Conservation (phyloP, 148 eudicot species). For the Rhododendron ovatum region DNA sequence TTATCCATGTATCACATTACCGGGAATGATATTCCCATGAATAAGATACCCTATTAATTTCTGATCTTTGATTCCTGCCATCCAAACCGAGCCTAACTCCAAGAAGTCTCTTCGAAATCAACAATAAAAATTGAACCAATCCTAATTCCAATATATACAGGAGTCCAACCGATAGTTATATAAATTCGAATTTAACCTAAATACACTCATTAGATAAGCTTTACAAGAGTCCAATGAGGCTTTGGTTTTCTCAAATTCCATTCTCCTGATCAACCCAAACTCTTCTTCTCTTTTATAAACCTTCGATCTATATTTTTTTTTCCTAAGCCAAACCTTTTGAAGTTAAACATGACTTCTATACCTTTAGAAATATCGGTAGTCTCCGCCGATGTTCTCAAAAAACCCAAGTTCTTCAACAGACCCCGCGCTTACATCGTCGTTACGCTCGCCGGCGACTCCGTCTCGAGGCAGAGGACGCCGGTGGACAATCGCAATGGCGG, state of each 20-base stretch:
- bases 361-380: neutral
- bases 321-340: neutral
- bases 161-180: neutral
- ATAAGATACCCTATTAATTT: too few species aligned
- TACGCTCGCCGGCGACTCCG: neutral
- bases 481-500: neutral
- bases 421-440: neutral
- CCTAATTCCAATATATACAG: neutral
- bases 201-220: neutral
- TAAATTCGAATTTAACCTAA: neutral
- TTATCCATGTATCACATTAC: too few species aligned
- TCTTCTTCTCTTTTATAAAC: neutral
- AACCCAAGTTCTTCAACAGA: neutral
- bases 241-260: neutral
- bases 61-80: too few species aligned
- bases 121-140: neutral
- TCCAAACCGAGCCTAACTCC: neutral
- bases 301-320: neutral
- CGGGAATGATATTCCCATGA: too few species aligned
- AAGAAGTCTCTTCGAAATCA: neutral
- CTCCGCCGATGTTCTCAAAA: neutral
- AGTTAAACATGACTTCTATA: neutral
- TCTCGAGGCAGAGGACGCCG: neutral
- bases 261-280: too few species aligned
- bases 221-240: neutral